Base-by-base conservation (phyloP, 1,139 yeast genomes). In the Kluyveromyces sp. region DNA sequence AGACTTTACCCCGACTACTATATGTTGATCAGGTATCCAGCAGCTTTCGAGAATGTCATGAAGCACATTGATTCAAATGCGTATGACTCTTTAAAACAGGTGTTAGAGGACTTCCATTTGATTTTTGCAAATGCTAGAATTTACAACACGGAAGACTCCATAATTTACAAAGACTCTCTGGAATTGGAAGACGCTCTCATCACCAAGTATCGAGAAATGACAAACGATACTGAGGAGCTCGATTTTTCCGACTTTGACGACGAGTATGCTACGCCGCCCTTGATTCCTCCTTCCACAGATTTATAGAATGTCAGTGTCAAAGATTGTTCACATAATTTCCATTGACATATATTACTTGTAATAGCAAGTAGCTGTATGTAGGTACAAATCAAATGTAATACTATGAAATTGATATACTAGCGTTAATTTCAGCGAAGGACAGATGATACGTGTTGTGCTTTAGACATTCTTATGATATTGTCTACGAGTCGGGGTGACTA, bases 121-220 rank as follows among this genome's bases (percentile, higher is more conserved):
- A 84, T 89, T 77, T 84, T 85, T 63, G 72, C 76, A 46, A 89
- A 89, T 63, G 96, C 96, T 1, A 73, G 81, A 49, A 75, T 77
- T n/a, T 89, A 87, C 61, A 89, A 89, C 57, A 94, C 87, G 57
- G 95, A 85, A 60, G 95, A 94, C 0, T 85, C 95, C 1, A 63
- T 81, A 47, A 87, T 89, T 15, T 85, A 80, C 55, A 74, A 77
- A 47, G 96, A 88, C 65, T 94, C 97, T 0, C 66, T 73, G 33
- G 71, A 67, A 18, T 66, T 89, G 53, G 92, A 86, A 59, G 64
- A 68, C 11, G 61, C 77, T 45, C 77, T 69, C 0, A 45, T 60
- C 9, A 46, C 51, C 9, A 69, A 60, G 42, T 66, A 58, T 46
- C 49, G 48, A 33, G 67, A 63, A 30, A 47, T 65, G 31, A 46